These are phyloP conservation scores for Sclerotinia borealis DNA, from an alignment of 2,329 filamentous ascomycete species.

Conservation along the genomic window DNA sequence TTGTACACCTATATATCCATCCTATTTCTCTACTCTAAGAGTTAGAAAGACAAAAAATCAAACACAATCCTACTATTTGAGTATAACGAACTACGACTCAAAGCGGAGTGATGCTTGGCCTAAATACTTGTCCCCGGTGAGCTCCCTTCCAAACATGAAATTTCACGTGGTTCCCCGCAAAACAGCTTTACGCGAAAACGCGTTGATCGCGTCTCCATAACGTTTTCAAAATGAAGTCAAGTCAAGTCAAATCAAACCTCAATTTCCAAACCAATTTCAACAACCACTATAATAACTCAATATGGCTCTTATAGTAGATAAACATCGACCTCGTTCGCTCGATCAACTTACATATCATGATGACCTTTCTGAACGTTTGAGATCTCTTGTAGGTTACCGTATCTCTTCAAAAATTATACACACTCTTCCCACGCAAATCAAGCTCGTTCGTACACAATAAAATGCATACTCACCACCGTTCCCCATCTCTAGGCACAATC, in stretches of 20 bases:
- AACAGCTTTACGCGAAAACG: slow-evolving; percentile 14
- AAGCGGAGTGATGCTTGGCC: neutral
- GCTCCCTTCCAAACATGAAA: neutral
- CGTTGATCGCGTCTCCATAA: slow-evolving; percentile 5
- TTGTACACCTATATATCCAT: too few relatives aligned
- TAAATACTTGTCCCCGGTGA: neutral
- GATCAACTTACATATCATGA: slow-evolving; percentile 79
- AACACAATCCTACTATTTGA: too few relatives aligned
- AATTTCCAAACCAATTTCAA: neutral
- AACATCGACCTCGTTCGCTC: slow-evolving; percentile 66
- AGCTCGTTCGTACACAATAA: too few relatives aligned
- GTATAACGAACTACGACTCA: neutral
- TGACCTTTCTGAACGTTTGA: slow-evolving; percentile 80
- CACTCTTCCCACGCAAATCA: too few relatives aligned
- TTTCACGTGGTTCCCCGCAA: slow-evolving; percentile 12
- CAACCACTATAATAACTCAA: neutral
- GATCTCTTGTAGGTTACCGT: slow-evolving; percentile 63
- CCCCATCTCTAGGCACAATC: slow-evolving; percentile 67
- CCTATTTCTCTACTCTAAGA: neutral
- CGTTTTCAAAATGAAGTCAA: neutral
- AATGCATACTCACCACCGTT: slow-evolving; percentile 13
- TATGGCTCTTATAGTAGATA: slow-evolving; percentile 67
- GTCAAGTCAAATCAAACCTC: neutral
- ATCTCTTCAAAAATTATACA: neutral
- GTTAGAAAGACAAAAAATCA: neutral